A percentile compares a stretch with the other conserved stretches of the same genome.
phyloP scores from a whole-genome alignment of 2,329 filamentous ascomycete species.

The Zarea fungicola region DNA sequence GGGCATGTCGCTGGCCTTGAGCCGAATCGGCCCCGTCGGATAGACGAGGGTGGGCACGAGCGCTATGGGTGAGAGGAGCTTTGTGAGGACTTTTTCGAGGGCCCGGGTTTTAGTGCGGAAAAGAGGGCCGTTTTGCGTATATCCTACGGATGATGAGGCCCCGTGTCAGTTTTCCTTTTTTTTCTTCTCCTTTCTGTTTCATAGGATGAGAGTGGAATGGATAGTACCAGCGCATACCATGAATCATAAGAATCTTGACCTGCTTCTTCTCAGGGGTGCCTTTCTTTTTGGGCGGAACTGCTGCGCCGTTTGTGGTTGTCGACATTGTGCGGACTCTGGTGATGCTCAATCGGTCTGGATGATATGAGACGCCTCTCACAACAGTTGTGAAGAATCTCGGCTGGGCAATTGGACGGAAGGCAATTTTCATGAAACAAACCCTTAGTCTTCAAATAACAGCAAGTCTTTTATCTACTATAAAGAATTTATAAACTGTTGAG shows the following conservation, averaged over 20 bases:
- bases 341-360: neutral
- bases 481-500: neutral
- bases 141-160: conserved; percentile 47
- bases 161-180: neutral
- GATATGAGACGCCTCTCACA: neutral
- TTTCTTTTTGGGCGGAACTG: neutral
- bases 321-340: conserved; percentile 12
- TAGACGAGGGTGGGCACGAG: conserved; percentile 56
- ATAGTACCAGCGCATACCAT: conserved; percentile 43
- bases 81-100: conserved; percentile 72
- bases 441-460: neutral
- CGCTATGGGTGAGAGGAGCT: conserved; percentile 59
- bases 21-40: conserved; percentile 62
- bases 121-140: conserved; percentile 80
- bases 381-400: neutral
- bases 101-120: conserved; percentile 88
- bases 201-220: too few relatives aligned
- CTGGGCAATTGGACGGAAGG: neutral
- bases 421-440: neutral
- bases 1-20: conserved; percentile 62
- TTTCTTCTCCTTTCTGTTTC: too few relatives aligned
- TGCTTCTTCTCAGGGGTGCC: conserved; percentile 35
- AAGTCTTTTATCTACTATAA: neutral
- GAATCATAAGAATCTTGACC: conserved; percentile 71
- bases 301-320: neutral